These are phyloP conservation scores for Cubamyces sp. DNA, from an alignment of 768 basidiomycete species.

Conservation along the genomic window DNA sequence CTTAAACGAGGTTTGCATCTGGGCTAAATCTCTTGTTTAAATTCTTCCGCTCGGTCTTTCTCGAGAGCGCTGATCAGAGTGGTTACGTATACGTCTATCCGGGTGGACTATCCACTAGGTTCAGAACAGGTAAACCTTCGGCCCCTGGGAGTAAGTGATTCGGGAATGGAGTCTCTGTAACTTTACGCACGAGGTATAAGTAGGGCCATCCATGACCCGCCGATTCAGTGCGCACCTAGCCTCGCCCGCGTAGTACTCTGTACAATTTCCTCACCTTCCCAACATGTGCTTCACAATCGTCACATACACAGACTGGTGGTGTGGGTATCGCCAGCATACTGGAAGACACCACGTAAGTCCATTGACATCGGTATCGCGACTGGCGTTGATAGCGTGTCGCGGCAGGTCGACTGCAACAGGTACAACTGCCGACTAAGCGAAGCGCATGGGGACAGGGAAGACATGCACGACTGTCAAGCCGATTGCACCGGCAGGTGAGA, in stretches of 20 bases:
- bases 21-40: neutral
- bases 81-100: neutral
- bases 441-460: neutral
- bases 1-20: neutral
- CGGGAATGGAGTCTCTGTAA: too few species aligned
- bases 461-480: slow-evolving; percentile 11
- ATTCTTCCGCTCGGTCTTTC: neutral
- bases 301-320: slow-evolving; percentile 18
- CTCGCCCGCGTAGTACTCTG: neutral
- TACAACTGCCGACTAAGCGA: slow-evolving; percentile 16
- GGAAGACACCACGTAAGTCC: slow-evolving; percentile 11
- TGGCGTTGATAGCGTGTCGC: too few species aligned
- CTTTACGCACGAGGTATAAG: neutral
- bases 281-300: slow-evolving; percentile 18
- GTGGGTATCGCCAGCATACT: slow-evolving; percentile 17
- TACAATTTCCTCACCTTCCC: neutral
- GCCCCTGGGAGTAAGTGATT: too few species aligned
- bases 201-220: too few species aligned
- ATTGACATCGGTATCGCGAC: neutral
- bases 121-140: too few species aligned
- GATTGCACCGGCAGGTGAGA: slow-evolving; percentile 12
- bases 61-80: neutral
- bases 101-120: too few species aligned
- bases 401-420: slow-evolving; percentile 17
- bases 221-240: too few species aligned